Evolutionary conservation across 441 rosid genomes (phyloP), one percentile per base, ranked within the genome.

Genomic region (Geranium incanum): DNA sequence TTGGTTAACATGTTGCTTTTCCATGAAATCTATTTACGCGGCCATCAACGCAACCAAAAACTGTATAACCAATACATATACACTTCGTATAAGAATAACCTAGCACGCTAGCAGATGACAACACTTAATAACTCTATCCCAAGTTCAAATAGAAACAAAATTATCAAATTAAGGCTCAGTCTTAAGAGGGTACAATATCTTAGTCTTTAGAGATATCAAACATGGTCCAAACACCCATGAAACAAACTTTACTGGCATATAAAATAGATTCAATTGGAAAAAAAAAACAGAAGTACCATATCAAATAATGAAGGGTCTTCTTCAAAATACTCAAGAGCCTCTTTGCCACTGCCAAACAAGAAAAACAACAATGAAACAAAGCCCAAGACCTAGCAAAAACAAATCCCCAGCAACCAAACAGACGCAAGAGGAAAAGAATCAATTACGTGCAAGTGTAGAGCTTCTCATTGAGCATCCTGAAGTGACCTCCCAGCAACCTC

Each of bases 401-500:
- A n/a, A 6, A 37, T 6, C 6, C 68, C 41, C 68, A 62, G 38
- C 18, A 2, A 23, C 9, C 50, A 71, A 37, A 37, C 50, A 55
- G 23, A 37, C 7, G 3, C 1, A 28, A 70, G 36, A 28, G 12
- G 19, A 15, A 4, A 62, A 41, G 45, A 48, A 69, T 57, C 41
- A 55, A 74, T 70, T 85, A 93, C 97, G 91, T 86, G 96, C 97
- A 89, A 80, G 96, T 91, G 80, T 91, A 93, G 38, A 93, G 91
- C 80, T 86, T 93, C 81, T 93, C 98, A 74, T 91, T 91, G 59
- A 93, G 80, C 96, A 91, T 89, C 81, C 97, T 85, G 68, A 93
- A 91, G 77, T 91, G 92, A 0, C 97, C 97, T 13, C 96, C 97
- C 0, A 92, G 85, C 68, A 91, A 75, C 77, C 81, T 87, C 15